Percentiles rank a stretch among this genome's conserved stretches.
These are phyloP conservation scores for Xylaria sp. DNA, from an alignment of 2,329 filamentous ascomycete genomes.

Conservation along the genomic window DNA sequence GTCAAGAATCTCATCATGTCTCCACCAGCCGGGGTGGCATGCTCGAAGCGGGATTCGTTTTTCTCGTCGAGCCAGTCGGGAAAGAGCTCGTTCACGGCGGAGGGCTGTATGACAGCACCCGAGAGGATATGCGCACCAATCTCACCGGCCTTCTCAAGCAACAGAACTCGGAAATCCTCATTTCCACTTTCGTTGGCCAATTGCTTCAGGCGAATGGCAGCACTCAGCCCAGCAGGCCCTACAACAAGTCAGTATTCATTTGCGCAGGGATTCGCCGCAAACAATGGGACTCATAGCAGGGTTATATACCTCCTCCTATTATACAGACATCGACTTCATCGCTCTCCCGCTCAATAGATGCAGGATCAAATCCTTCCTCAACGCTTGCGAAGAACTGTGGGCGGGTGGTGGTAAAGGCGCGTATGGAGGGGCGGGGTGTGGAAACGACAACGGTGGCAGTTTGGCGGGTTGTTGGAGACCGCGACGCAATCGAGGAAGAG, in stretches of 20 bases:
- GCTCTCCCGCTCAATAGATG: slow-evolving; percentile 81
- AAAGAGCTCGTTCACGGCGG: slow-evolving; percentile 86
- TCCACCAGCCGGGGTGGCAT: slow-evolving; percentile 82
- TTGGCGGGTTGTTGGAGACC: slow-evolving; percentile 36
- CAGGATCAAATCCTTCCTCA: slow-evolving; percentile 73
- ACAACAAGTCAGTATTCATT: slow-evolving; percentile 29
- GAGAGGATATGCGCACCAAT: slow-evolving; percentile 95
- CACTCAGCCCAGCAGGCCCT: slow-evolving; percentile 91
- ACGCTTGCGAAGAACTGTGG: slow-evolving; percentile 47
- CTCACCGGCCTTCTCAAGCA: slow-evolving; percentile 95
- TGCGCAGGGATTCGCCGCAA: slow-evolving; percentile 4
- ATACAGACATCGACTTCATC: slow-evolving; percentile 98
- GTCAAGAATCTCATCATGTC: slow-evolving; percentile 97
- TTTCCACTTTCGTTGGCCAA: slow-evolving; percentile 94
- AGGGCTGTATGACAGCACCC: slow-evolving; percentile 93
- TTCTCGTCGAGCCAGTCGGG: slow-evolving; percentile 92
- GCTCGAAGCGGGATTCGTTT: slow-evolving; percentile 88
- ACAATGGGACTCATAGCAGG: slow-evolving; percentile 33
- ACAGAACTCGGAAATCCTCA: slow-evolving; percentile 91
- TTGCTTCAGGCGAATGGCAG: slow-evolving; percentile 95
- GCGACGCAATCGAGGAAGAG: slow-evolving; percentile 37
- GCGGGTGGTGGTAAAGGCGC: slow-evolving; percentile 54
- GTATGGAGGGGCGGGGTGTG: slow-evolving; percentile 36
- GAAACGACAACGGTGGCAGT: slow-evolving; percentile 31
- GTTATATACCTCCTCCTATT: slow-evolving; percentile 78